Evolutionary conservation across 495 filamentous ascomycete genomes (phyloP).

Genomic region (Aspergillus incahuasiensis): DNA sequence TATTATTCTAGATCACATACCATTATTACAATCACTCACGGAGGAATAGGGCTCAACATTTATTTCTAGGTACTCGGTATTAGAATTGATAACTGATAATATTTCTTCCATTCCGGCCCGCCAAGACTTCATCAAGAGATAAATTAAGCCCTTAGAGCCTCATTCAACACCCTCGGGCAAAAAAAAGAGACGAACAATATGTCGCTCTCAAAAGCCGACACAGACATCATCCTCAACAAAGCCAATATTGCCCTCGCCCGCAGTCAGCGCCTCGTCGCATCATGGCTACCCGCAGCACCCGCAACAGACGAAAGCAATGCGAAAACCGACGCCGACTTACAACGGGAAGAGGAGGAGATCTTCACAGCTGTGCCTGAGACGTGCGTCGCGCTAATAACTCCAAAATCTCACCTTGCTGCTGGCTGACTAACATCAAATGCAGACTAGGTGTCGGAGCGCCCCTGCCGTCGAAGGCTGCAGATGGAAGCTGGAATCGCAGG

Average conservation of each 20-base stretch:
- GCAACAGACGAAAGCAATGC: conserved; percentile 38
- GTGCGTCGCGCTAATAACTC: conserved; percentile 23
- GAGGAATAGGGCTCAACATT: no score
- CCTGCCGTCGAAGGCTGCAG: conserved; percentile 36
- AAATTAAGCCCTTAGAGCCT: not conserved
- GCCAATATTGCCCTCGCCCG: conserved; percentile 47
- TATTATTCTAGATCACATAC: not conserved
- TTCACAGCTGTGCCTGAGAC: conserved; percentile 50
- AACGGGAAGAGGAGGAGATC: conserved; percentile 47
- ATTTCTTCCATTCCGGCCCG: not conserved
- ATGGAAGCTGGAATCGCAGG: conserved; percentile 37
- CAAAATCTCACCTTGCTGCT: not conserved
- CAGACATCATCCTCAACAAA: conserved; percentile 47
- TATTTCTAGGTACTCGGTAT: not conserved
- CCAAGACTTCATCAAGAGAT: not conserved
- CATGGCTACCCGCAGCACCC: conserved; percentile 47
- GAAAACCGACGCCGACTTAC: conserved; percentile 40
- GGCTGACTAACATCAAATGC: not conserved
- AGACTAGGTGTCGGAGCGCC: conserved; percentile 48
- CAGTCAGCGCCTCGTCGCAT: conserved; percentile 48
- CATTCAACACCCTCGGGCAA: not conserved
- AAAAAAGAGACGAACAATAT: conserved; percentile 17
- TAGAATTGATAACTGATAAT: not conserved
- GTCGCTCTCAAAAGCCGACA: conserved; percentile 36
- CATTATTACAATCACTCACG: no score